Percentiles rank a stretch among this genome's conserved stretches.
phyloP scores from a whole-genome alignment of 2,329 filamentous ascomycete genomes.

The Diaporthe vaccinii region DNA sequence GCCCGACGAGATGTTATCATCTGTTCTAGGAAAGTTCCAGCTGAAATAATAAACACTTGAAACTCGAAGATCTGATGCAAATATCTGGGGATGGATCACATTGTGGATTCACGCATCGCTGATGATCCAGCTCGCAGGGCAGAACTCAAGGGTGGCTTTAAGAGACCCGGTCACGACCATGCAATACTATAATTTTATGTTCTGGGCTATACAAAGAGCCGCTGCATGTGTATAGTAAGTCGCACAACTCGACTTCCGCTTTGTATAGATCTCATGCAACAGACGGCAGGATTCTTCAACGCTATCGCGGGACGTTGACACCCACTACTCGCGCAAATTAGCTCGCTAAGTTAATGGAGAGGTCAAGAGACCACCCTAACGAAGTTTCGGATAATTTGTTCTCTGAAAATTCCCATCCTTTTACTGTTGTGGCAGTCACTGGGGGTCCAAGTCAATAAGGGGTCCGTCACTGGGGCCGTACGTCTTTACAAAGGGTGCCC shows the following conservation, averaged over 20 bases:
- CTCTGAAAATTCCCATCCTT: not conserved
- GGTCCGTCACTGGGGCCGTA: too few species aligned
- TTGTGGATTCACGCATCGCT: too few species aligned
- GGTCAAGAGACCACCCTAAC: not conserved
- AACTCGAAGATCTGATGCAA: not conserved
- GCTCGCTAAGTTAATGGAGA: not conserved
- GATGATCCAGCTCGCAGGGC: not conserved
- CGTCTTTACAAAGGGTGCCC: too few species aligned
- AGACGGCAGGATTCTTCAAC: not conserved
- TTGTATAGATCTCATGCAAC: not conserved
- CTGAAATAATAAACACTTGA: too few species aligned
- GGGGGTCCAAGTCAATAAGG: too few species aligned
- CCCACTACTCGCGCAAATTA: not conserved
- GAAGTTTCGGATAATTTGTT: not conserved
- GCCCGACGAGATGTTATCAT: not conserved
- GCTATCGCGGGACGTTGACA: not conserved
- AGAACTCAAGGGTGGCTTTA: not conserved
- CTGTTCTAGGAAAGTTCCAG: rapidly evolving
- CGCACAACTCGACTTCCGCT: not conserved
- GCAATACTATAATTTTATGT: not conserved
- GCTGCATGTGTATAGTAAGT: not conserved
- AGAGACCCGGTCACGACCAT: not conserved
- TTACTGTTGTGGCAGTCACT: too few species aligned
- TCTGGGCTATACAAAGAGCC: not conserved
- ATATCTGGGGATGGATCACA: not conserved